Conservation (phyloP, 306 rosid species). For the Sicyos edulis region DNA sequence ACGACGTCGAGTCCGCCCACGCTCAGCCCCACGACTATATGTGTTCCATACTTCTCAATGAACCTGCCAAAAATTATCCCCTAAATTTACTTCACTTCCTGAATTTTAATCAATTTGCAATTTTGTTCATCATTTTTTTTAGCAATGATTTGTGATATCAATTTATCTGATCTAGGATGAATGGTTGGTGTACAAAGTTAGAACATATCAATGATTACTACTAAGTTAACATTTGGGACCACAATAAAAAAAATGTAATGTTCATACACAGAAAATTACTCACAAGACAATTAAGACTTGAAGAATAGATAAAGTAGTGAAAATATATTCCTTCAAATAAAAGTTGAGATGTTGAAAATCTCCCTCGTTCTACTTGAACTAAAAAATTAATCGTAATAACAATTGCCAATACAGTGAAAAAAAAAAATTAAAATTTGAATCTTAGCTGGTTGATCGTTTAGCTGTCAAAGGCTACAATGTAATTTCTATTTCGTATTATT, state of each 20-base stretch:
- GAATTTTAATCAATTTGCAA: not conserved
- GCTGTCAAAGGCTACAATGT: no score
- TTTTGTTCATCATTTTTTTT: no score
- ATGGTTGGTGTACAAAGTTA: not conserved
- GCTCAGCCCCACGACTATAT: constrained; percentile 79
- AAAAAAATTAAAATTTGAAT: no score
- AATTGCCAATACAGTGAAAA: no score
- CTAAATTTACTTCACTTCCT: not conserved
- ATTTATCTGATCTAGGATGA: not conserved
- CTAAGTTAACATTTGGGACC: not conserved
- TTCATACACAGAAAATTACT: not conserved
- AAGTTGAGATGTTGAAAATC: no score
- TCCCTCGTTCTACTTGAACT: no score
- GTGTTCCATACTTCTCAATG: constrained; percentile 84
- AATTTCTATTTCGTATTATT: no score
- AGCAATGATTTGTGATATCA: not conserved
- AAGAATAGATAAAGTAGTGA: no score
- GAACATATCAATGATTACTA: not conserved
- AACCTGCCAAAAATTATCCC: constrained; percentile 40
- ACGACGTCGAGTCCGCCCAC: constrained; percentile 72
- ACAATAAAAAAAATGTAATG: not conserved
- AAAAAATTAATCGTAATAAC: no score
- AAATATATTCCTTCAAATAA: no score
- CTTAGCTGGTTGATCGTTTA: no score
- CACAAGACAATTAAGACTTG: not conserved